Percentiles rank a stretch among this genome's conserved stretches.
phyloP scores from a whole-genome alignment of 176 grass and related monocot species.

The Bonia amplexicaulis region DNA sequence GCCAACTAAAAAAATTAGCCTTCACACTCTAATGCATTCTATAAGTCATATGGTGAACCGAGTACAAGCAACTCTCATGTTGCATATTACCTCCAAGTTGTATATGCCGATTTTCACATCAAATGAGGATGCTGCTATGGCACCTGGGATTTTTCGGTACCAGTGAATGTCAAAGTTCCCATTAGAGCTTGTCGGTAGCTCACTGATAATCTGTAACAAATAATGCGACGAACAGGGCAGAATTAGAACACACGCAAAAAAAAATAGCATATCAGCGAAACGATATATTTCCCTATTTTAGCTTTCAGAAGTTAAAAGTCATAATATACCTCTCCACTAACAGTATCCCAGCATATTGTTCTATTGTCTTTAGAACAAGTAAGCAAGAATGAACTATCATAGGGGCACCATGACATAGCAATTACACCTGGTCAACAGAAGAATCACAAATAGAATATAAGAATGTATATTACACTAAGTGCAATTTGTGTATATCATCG shows the following conservation, averaged over 20 bases:
- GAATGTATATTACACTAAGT: not conserved
- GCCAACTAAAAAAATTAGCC: not conserved
- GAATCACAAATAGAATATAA: conserved; percentile 28
- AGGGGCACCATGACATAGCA: conserved; percentile 98
- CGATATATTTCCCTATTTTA: not conserved
- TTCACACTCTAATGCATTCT: conserved; percentile 5
- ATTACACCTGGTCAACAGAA: conserved; percentile 72
- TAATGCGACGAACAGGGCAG: conserved; percentile 11
- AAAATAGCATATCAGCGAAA: not conserved
- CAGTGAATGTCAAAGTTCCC: conserved; percentile 95
- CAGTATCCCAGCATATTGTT: conserved; percentile 99
- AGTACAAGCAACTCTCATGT: not conserved
- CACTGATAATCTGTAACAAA: conserved; percentile 73
- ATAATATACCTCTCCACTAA: conserved; percentile 79
- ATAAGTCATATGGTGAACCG: not conserved
- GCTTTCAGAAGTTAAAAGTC: not conserved
- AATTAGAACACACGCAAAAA: not conserved
- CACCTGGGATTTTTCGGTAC: conserved; percentile 90
- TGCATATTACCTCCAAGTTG: conserved; percentile 72
- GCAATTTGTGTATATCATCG: not conserved
- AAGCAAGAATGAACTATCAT: conserved; percentile 97
- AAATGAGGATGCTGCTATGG: conserved; percentile 91
- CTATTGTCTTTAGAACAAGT: conserved; percentile 98
- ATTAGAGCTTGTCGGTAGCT: conserved; percentile 85
- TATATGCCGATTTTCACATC: conserved; percentile 93